Evolutionary conservation across 129 eudicot genomes (phyloP).

Genomic region (Heracleum sosnowskyi): DNA sequence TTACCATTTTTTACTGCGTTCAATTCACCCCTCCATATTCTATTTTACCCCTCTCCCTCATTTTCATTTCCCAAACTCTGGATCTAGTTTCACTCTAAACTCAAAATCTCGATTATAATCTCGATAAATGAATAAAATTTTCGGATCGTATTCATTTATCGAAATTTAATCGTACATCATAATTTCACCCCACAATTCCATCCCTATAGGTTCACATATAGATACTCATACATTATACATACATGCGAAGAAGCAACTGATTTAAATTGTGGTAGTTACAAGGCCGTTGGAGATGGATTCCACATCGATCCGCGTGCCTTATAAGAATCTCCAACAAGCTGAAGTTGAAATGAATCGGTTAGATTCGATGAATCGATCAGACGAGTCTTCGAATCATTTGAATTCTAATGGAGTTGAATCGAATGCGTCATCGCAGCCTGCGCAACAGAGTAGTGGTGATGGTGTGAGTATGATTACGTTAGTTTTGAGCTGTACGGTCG

Average conservation of each 20-base stretch:
- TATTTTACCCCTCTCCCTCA: not conserved
- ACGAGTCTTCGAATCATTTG: constrained; percentile 4
- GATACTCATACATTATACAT: not conserved
- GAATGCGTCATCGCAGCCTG: constrained; percentile 17
- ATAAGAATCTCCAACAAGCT: constrained; percentile 50
- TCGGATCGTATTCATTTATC: too few relatives aligned
- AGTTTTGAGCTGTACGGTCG: constrained; percentile 79
- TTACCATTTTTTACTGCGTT: not conserved
- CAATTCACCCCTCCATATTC: not conserved
- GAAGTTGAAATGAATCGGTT: constrained; percentile 54
- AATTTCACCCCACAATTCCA: not conserved
- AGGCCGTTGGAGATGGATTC: constrained; percentile 41
- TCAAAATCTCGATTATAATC: too few relatives aligned
- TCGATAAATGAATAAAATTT: too few relatives aligned
- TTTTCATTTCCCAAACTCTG: not conserved
- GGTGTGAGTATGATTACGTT: constrained; percentile 39
- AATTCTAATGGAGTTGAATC: constrained; percentile 21
- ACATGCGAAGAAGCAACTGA: not conserved
- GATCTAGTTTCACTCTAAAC: not conserved
- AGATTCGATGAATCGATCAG: constrained; percentile 10
- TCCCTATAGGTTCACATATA: not conserved
- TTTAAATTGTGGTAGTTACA: not conserved
- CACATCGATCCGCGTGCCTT: constrained; percentile 69
- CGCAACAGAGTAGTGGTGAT: constrained; percentile 8
- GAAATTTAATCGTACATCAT: too few relatives aligned